Percentiles rank a stretch among this genome's conserved stretches.
These are phyloP conservation scores for Fusarium foetens DNA, from an alignment of 2,329 filamentous ascomycete genomes.

Conservation along the genomic window DNA sequence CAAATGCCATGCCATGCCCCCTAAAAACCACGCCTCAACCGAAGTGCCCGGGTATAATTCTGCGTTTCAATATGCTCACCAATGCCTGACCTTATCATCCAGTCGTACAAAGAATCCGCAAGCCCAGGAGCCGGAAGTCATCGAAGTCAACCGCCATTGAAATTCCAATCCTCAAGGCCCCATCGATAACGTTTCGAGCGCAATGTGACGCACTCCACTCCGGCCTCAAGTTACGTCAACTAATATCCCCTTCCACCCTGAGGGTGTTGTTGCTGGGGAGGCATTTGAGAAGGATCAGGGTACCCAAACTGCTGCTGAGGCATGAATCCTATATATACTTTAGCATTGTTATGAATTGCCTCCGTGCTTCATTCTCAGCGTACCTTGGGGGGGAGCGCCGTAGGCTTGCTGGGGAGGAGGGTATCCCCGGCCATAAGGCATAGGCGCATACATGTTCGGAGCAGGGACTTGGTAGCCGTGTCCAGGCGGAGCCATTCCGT, in stretches of 20 bases:
- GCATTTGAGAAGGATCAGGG: slow-evolving; percentile 55
- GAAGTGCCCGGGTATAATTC: slow-evolving; percentile 46
- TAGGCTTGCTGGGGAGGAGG: slow-evolving; percentile 50
- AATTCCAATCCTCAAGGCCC: slow-evolving; percentile 16
- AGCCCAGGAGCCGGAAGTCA: slow-evolving; percentile 39
- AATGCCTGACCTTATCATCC: slow-evolving; percentile 42
- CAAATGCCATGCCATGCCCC: slow-evolving; percentile 30
- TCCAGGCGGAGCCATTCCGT: slow-evolving; percentile 52
- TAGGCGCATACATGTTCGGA: slow-evolving; percentile 52
- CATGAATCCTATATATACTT: slow-evolving; percentile 49
- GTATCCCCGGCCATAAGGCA: slow-evolving; percentile 54
- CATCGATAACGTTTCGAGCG: background rate
- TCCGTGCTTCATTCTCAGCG: background rate
- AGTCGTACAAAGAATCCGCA: slow-evolving; percentile 44
- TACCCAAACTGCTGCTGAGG: slow-evolving; percentile 58
- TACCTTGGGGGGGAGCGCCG: slow-evolving; percentile 56
- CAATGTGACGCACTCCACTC: slow-evolving; percentile 5
- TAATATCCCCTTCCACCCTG: slow-evolving; percentile 58
- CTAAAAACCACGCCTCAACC: slow-evolving; percentile 41
- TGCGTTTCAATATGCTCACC: slow-evolving; percentile 45
- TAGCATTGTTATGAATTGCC: background rate
- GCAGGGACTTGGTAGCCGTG: slow-evolving; percentile 49
- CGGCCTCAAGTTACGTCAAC: background rate
- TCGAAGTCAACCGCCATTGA: slow-evolving; percentile 37
- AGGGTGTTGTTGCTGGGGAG: slow-evolving; percentile 50